Base-by-base conservation (phyloP, 768 basidiomycete genomes). In the Tulasnella sp. region DNA sequence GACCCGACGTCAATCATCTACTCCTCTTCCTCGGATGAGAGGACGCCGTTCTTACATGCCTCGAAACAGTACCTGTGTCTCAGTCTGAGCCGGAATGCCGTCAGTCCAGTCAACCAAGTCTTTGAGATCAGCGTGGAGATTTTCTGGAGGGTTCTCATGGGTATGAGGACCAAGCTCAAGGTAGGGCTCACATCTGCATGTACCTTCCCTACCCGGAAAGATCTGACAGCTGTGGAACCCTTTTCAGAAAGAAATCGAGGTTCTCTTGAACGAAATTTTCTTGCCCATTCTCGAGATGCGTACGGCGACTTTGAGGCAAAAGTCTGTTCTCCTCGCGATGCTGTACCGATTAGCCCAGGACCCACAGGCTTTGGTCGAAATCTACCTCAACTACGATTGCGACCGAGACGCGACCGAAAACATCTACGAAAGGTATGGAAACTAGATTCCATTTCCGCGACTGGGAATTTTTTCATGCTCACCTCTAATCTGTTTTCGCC, bases 341-440 rank as follows among this genome's bases (percentile, higher is more conserved):
- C 82, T 97, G 38, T 89, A 89, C 22, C 89, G 93, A 54, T 84
- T 99, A 19, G 96, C 93, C 80, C 93, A 97, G 82, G 97, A 99
- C 81, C 96, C 97, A 1, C 97, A 99, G 82, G 96, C 97, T 11
- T 86, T 99, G 25, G 97, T 99, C 38, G 97, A 99, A 83, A 90
- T 99, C 76, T 99, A 99, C 84, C 90, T 99, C 82, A 99, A 99
- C 83, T 99, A 99, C 81, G 97, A 99, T 81, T 99, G 97, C 82
- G 97, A 99, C 81, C 89, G 94, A 77, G 91, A 94, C 77, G 94
- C 97, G 4, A 88, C 88, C 12, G 97, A 97, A 81, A 99, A 99
- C 84, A 96, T 99, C 76, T 99, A 99, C 83, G 97, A 99, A 81
- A 93, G 93, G 90, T 94, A 80, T 81, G 91, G 84, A 7, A 14